Conservation (phyloP, 2,329 filamentous ascomycete species). For the Diatrype stigma region DNA sequence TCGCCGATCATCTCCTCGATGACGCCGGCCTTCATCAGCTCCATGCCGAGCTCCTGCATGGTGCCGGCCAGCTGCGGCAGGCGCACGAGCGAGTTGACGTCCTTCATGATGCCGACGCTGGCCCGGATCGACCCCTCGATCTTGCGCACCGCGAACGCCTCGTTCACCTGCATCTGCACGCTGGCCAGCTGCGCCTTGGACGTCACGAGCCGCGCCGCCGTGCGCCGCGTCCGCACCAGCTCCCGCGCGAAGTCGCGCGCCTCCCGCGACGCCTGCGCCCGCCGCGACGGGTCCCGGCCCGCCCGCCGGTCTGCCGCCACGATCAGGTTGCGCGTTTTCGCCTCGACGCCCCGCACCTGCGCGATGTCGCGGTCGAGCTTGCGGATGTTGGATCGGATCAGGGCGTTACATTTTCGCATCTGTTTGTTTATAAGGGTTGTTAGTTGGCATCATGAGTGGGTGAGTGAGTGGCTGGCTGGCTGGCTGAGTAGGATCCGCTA, state of each 20-base stretch:
- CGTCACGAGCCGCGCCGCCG: conserved; percentile 70
- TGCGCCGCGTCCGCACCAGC: conserved; percentile 76
- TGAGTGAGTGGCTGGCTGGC: neutral
- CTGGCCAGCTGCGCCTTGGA: conserved; percentile 88
- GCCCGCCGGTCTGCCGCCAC: conserved; percentile 76
- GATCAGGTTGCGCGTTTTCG: conserved; percentile 82
- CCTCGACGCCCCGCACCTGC: conserved; percentile 72
- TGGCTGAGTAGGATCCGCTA: conserved; percentile 1
- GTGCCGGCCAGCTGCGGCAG: conserved; percentile 83
- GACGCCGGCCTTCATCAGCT: conserved; percentile 91
- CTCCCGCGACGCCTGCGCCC: conserved; percentile 75
- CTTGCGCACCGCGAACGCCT: conserved; percentile 91
- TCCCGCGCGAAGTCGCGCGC: conserved; percentile 86
- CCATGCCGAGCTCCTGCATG: conserved; percentile 81
- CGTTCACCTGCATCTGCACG: conserved; percentile 96
- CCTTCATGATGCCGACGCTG: conserved; percentile 91
- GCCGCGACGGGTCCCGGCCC: conserved; percentile 73
- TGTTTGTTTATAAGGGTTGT: conserved; percentile 33
- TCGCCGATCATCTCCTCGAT: conserved; percentile 98
- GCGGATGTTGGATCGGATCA: conserved; percentile 85
- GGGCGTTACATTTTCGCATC: conserved; percentile 91
- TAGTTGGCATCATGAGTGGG: neutral
- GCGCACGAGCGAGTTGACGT: conserved; percentile 81
- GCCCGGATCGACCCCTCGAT: conserved; percentile 89
- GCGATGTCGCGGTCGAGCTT: conserved; percentile 92